Base-by-base conservation (phyloP, 257 asterid species). In the Mentha longifolia region DNA sequence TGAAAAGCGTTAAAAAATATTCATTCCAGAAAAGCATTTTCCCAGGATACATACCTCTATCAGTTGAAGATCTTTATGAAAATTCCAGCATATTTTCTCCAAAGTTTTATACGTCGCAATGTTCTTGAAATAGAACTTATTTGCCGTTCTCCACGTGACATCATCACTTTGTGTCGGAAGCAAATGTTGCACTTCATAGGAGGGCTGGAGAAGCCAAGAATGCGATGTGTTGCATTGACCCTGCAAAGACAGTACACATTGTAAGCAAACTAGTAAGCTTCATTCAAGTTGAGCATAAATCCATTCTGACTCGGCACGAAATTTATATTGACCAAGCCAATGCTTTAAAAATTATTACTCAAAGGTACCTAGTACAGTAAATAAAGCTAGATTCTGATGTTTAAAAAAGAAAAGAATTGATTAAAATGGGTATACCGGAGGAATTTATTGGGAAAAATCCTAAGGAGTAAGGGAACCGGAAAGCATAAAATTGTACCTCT, bases 161-260 rank as follows among this genome's bases (percentile, higher is more conserved):
- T 84, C 88, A 75, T 73, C 74, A 58, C 57, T 17, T 51, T 51
- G 25, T 51, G 57, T 17, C 58, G 65, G 76, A 76, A 94, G 85
- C 80, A 95, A 81, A 78, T 95, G 93, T 25, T 75, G 87, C 80
- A 89, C 86, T 67, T 87, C 91, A 72, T 83, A 89, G 47, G 97
- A 86, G 45, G 97, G 95, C 85, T 92, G 97, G 78, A 88, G 89
- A 81, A 88, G 88, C 97, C 98, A 89, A 51, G 76, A 68, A 66
- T 76, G 68, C 49, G 90, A 82, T 42, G 70, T 64, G 51, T 68
- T 75, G 42, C 66, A 71, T 72, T 88, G 80, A 20, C 71, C 86
- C 92, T 83, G 76, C 68, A 71, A 35, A 56, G 56, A 65, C 28
- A 79, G 59, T 55, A 73, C 14, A 62, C 55, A 61, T 51, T 62